phyloP scores from a whole-genome alignment of 805 yeast genomes.

The Maudiozyma saulgeensis region DNA sequence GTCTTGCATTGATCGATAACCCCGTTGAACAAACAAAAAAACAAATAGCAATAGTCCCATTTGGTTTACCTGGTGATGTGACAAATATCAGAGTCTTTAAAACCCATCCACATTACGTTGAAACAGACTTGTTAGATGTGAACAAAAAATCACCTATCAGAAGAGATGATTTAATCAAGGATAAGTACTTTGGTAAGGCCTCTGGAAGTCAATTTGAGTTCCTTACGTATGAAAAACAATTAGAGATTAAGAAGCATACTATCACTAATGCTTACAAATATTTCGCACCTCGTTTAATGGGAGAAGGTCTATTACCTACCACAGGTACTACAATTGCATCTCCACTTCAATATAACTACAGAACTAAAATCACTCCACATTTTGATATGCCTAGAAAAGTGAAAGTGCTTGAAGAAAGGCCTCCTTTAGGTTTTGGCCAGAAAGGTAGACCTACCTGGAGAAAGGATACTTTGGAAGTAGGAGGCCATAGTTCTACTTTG shows the following conservation, averaged over 20 bases:
- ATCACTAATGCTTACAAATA: conserved; percentile 73
- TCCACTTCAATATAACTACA: conserved; percentile 65
- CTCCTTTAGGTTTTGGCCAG: conserved; percentile 82
- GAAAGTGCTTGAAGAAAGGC: conserved; percentile 36
- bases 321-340: conserved; percentile 61
- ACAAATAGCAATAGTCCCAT: conserved; percentile 75
- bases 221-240: conserved; percentile 62
- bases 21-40: conserved; percentile 39
- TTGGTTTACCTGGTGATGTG: conserved; percentile 77
- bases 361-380: conserved; percentile 95
- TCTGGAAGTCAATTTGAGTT: conserved; percentile 93
- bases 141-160: conserved; percentile 37
- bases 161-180: conserved; percentile 50
- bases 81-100: conserved; percentile 64
- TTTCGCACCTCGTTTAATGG: conserved; percentile 52
- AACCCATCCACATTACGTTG: conserved; percentile 65
- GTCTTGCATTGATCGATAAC: conserved; percentile 59
- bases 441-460: conserved; percentile 75
- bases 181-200: conserved; percentile 79
- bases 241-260: conserved; percentile 61
- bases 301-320: conserved; percentile 42
- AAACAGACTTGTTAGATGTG: conserved; percentile 59
- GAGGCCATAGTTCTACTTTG: conserved; percentile 56
- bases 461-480: conserved; percentile 31
- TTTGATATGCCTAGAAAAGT: conserved; percentile 66